These are phyloP conservation scores for Akanthomyces uredinophilus DNA, from an alignment of 2,329 filamentous ascomycete genomes.

Conservation along the genomic window DNA sequence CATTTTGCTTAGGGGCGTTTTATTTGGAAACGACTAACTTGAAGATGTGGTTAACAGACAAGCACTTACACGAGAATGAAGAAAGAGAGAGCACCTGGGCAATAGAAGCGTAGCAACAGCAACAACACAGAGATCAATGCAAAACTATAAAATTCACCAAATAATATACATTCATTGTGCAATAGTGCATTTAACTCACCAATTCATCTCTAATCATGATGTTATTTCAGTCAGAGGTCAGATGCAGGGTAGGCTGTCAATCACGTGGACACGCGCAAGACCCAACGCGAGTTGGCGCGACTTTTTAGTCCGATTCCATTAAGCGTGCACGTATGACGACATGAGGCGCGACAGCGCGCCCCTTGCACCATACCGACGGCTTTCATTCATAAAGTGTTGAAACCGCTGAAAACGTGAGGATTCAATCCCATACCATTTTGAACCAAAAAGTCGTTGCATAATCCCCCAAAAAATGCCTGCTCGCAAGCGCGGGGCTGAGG, in stretches of 20 bases:
- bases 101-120: not conserved
- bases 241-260: not conserved
- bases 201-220: not conserved
- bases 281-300: not conserved
- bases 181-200: not conserved
- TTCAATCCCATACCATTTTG: not conserved
- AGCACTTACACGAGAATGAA: not conserved
- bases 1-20: no score
- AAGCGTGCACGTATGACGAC: not conserved
- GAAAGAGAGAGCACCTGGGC: not conserved
- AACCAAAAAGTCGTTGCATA: not conserved
- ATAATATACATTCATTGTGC: not conserved
- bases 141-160: not conserved
- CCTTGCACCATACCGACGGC: not conserved
- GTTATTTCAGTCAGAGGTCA: not conserved
- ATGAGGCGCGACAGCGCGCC: not conserved
- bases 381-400: no score
- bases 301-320: not conserved
- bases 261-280: conserved; percentile 3
- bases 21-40: no score
- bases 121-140: not conserved
- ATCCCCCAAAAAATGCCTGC: conserved; percentile 35
- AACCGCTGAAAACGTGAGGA: not conserved
- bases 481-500: conserved; percentile 33
- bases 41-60: no score